phyloP scores from a whole-genome alignment of 2,329 filamentous ascomycete species.

The Neonectria magnoliae region DNA sequence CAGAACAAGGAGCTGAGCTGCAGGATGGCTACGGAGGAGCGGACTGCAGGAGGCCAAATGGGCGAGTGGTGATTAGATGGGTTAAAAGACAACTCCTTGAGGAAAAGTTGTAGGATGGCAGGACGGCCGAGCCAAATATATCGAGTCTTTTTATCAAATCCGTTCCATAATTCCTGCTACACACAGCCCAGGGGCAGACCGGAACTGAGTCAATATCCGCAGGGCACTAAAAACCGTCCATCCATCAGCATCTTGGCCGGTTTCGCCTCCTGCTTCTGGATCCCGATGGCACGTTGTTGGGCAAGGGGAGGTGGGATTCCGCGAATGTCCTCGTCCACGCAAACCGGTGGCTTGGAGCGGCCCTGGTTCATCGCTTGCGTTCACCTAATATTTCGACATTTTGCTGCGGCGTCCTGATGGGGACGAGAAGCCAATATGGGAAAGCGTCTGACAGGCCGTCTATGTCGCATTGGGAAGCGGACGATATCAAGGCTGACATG shows the following conservation, averaged over 20 bases:
- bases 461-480: conserved; percentile 12
- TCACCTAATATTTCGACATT: not conserved
- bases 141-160: not conserved
- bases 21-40: not conserved
- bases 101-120: not conserved
- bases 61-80: conserved; percentile 12
- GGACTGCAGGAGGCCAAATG: conserved; percentile 1
- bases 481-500: not conserved
- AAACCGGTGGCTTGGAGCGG: not conserved
- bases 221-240: conserved; percentile 3
- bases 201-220: not conserved
- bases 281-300: conserved; percentile 16
- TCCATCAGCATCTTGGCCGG: conserved; percentile 6
- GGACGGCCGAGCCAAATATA: conserved; percentile 13
- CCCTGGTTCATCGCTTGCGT: not conserved
- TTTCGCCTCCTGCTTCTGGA: conserved; percentile 10
- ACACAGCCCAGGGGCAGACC: not conserved
- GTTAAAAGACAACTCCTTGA: not conserved
- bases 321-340: not conserved
- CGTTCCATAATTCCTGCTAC: conserved; percentile 23
- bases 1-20: conserved; percentile 3
- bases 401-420: not conserved
- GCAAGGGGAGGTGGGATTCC: conserved; percentile 4
- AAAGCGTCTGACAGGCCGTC: not conserved
- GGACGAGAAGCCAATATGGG: not conserved